Percentiles rank a stretch among this genome's conserved stretches.
Evolutionary conservation across 2,329 filamentous ascomycete species (phyloP).

Genomic region (Aspergillus eucalypticola): DNA sequence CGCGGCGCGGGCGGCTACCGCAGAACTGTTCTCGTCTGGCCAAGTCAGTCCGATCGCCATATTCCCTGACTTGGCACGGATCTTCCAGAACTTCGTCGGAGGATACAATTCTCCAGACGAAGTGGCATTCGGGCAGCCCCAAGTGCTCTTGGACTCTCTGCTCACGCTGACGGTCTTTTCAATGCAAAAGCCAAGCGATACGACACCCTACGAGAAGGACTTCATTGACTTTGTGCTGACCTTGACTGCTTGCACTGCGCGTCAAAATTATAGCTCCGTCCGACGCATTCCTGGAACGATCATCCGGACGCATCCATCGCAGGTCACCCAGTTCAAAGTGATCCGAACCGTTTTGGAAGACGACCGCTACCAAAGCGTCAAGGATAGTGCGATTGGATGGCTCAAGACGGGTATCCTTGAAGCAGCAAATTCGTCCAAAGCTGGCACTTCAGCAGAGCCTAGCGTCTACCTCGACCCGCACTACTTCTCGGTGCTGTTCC

Average conservation of each 20-base stretch:
- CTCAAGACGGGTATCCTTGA: conserved; percentile 61
- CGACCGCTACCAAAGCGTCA: conserved; percentile 55
- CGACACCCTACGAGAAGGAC: conserved; percentile 51
- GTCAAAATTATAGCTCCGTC: conserved; percentile 39
- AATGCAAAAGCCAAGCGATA: conserved; percentile 46
- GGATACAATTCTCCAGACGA: conserved; percentile 40
- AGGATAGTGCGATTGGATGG: conserved; percentile 61
- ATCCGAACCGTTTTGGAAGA: conserved; percentile 58
- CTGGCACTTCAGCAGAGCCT: conserved; percentile 13
- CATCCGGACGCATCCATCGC: conserved; percentile 56
- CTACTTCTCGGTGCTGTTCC: conserved; percentile 48
- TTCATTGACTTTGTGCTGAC: conserved; percentile 56
- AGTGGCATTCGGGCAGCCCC: conserved; percentile 48
- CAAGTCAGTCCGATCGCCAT: conserved; percentile 45
- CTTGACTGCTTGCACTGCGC: conserved; percentile 40
- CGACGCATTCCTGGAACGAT: conserved; percentile 37
- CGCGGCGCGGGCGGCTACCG: conserved; percentile 53
- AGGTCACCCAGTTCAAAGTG: conserved; percentile 53
- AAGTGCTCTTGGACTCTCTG: conserved; percentile 56
- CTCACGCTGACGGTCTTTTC: conserved; percentile 55
- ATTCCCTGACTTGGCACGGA: conserved; percentile 55
- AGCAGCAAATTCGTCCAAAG: conserved; percentile 32
- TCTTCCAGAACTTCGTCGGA: conserved; percentile 56
- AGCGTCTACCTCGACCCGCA: conserved; percentile 38
- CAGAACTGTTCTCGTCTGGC: conserved; percentile 50